Percentiles rank a stretch among this genome's conserved stretches.
Conservation (phyloP, 192 early-diverging fungal species). For the Bifiguratus adelaidae region DNA sequence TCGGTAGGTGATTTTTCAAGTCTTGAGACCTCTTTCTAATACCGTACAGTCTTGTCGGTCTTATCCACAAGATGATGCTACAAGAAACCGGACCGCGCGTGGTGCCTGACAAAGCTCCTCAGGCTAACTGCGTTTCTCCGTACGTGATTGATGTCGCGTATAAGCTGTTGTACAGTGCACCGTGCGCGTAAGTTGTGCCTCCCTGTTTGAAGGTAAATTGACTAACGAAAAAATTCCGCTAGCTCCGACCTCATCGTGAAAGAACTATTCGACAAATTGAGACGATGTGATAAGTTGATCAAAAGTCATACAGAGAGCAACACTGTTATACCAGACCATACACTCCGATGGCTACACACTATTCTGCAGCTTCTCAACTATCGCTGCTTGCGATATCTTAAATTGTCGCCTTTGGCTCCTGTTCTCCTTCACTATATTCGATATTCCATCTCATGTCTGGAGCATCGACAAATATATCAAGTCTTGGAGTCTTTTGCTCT, state of each 20-base stretch:
- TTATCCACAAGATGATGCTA: conserved; percentile 68
- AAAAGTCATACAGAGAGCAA: conserved; percentile 26
- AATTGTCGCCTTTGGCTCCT: conserved; percentile 54
- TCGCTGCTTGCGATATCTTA: conserved; percentile 61
- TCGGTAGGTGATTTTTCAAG: conserved; percentile 20
- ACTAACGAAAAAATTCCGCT: conserved; percentile 1
- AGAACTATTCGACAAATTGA: conserved; percentile 60
- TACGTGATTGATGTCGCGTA: conserved; percentile 68
- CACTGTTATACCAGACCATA: conserved; percentile 21
- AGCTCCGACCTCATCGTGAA: conserved; percentile 56
- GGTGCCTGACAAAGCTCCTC: conserved; percentile 33
- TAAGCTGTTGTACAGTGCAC: conserved; percentile 61
- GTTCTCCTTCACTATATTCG: conserved; percentile 58
- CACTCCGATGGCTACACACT: conserved; percentile 60
- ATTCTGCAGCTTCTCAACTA: conserved; percentile 65
- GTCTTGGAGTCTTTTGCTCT: conserved; percentile 57
- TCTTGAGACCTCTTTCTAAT: neutral
- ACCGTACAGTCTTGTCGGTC: conserved; percentile 32
- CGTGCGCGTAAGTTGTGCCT: conserved; percentile 44
- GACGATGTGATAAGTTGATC: conserved; percentile 52
- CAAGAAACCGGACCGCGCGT: conserved; percentile 48
- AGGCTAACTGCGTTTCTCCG: conserved; percentile 57
- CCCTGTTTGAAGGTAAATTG: neutral
- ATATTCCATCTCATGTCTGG: conserved; percentile 49
- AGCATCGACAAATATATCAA: conserved; percentile 56